phyloP scores from a whole-genome alignment of 768 basidiomycete genomes.

The Trichaptum fuscoviolaceum region DNA sequence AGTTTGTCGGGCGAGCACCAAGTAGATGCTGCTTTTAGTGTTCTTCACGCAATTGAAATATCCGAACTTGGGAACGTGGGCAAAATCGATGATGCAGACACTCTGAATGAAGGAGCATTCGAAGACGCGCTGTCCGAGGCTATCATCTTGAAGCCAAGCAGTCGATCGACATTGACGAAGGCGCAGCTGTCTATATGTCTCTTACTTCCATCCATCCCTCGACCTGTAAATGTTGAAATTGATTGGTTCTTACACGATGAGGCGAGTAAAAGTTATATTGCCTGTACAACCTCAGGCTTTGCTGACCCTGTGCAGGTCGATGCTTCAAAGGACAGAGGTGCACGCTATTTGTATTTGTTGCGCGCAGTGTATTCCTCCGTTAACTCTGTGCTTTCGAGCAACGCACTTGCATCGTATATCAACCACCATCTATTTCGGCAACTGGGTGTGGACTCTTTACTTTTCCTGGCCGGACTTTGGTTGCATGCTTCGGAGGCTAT shows the following conservation, averaged over 20 bases:
- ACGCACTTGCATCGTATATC: slow-evolving; percentile 48
- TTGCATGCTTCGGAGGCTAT: slow-evolving; percentile 24
- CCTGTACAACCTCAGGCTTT: not conserved
- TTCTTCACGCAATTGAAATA: slow-evolving; percentile 43
- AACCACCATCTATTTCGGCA: slow-evolving; percentile 62
- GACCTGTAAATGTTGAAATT: slow-evolving; percentile 34
- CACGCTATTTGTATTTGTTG: slow-evolving; percentile 54
- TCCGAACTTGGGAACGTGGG: slow-evolving; percentile 42
- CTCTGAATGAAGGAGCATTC: slow-evolving; percentile 14
- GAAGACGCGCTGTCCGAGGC: slow-evolving; percentile 39
- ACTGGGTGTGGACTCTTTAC: slow-evolving; percentile 63
- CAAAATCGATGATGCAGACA: slow-evolving; percentile 22
- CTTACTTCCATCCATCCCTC: slow-evolving; percentile 42
- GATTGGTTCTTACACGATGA: slow-evolving; percentile 49
- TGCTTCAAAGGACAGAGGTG: slow-evolving; percentile 18
- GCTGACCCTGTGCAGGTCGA: slow-evolving; percentile 3
- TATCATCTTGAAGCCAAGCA: slow-evolving; percentile 56
- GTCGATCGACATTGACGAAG: slow-evolving; percentile 46
- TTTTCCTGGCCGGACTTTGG: slow-evolving; percentile 79
- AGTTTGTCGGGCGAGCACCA: slow-evolving; percentile 54
- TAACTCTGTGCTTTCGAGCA: slow-evolving; percentile 46
- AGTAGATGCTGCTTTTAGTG: slow-evolving; percentile 44
- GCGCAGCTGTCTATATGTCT: slow-evolving; percentile 56
- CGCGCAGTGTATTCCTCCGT: slow-evolving; percentile 61
- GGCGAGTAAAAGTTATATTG: not conserved